phyloP scores from a whole-genome alignment of 2,329 filamentous ascomycete genomes.

The Aureobasidium vineae region DNA sequence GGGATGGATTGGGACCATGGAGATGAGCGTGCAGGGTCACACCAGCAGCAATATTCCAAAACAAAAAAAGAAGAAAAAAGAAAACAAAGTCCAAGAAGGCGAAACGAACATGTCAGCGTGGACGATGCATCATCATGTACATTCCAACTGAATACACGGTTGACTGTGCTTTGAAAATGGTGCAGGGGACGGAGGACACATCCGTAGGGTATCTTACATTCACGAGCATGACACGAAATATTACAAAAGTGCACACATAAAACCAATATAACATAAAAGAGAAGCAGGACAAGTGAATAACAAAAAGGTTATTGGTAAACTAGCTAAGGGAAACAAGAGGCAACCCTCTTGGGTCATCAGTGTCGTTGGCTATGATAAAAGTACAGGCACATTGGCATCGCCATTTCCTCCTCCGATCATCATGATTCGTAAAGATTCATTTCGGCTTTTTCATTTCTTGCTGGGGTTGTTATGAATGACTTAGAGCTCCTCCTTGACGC shows the following conservation, averaged over 20 bases:
- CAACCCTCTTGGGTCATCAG: conserved; percentile 2
- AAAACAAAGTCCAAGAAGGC: background rate
- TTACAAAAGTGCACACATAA: too few species aligned
- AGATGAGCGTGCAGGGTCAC: background rate
- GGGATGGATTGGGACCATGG: background rate
- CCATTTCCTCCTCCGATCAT: conserved; percentile 15
- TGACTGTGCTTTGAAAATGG: too few species aligned
- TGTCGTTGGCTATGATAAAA: conserved; percentile 19
- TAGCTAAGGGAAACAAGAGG: conserved; percentile 9
- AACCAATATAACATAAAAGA: too few species aligned
- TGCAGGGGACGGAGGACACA: too few species aligned
- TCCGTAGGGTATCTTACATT: background rate
- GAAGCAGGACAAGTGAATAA: background rate
- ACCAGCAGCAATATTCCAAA: background rate
- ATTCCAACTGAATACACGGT: too few species aligned
- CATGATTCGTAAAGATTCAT: conserved; percentile 26
- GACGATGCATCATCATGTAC: too few species aligned
- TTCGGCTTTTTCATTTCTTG: background rate
- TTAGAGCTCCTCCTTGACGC: conserved; percentile 50
- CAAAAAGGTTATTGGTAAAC: background rate
- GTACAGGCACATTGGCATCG: conserved; percentile 7
- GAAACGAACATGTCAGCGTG: background rate
- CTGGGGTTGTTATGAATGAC: conserved; percentile 3
- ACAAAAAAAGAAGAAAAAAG: background rate
- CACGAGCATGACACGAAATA: background rate